A percentile compares a stretch with the other conserved stretches of the same genome.
Conservation (phyloP, 805 yeast species). For the Lipomyces kockii region DNA sequence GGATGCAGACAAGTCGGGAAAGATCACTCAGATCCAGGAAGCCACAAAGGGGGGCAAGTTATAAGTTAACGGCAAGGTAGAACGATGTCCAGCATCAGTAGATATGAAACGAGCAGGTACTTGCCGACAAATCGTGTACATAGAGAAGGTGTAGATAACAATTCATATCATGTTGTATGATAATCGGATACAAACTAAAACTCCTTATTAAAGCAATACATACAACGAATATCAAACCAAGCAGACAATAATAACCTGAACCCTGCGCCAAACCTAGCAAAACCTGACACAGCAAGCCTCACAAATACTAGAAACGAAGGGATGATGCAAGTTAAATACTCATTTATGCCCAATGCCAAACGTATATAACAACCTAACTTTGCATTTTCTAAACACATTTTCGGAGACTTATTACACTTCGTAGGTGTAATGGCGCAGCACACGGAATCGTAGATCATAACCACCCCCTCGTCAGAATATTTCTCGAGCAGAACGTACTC, state of each 20-base stretch:
- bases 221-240: neutral
- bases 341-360: neutral
- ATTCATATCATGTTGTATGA: neutral
- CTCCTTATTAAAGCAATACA: neutral
- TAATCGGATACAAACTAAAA: neutral
- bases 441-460: neutral
- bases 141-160: neutral
- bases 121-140: neutral
- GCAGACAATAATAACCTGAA: neutral
- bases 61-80: neutral
- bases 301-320: neutral
- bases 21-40: conserved; percentile 13
- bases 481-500: neutral
- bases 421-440: neutral
- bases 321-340: neutral
- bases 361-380: neutral
- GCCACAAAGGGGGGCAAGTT: conserved; percentile 13
- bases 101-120: neutral
- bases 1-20: conserved; percentile 17
- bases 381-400: neutral
- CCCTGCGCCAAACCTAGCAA: conserved; percentile 3
- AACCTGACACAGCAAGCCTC: neutral
- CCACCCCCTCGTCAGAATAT: neutral
- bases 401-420: neutral
- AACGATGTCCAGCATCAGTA: neutral